Base-by-base conservation (phyloP, 2,329 filamentous ascomycete genomes). In the Cryphonectria japonica region DNA sequence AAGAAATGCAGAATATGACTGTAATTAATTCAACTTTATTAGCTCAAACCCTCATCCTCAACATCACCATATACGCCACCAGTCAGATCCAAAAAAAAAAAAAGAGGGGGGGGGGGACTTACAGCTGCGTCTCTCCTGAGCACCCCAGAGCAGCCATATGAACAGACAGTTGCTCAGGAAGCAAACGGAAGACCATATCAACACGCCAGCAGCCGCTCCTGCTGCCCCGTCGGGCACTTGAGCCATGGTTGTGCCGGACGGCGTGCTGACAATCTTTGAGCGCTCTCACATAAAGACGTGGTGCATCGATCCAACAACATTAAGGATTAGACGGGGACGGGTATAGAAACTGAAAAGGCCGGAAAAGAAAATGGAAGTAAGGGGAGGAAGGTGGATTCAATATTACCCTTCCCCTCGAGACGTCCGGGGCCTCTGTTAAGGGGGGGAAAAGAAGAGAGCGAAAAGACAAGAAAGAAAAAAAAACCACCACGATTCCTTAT, bases 81-180 rank as follows among this genome's bases (percentile, higher is more conserved):
- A 46, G 32, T 34, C 34, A 34, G 3, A 34, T 1, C 34, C 34
- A 14, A 19, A 37, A 59, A 29, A 9, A 14, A 37, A 19, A 19
- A 37, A n/a, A 43, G 7, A 19, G 29, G 32, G 26, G 26, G 26
- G 26, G 26, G 8, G 57, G n/a, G 8, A 64, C 71, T 65, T 29
- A 71, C 71, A 73, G 67, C 71, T 73, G 14, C 52, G 69, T 52
- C 70, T 71, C 50, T 73, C 71, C 16, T 65, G 68, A 63, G 66
- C 66, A 32, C 59, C 67, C 71, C 67, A 70, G 61, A 73, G 71
- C 57, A 73, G 63, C 69, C 71, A 71, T 64, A 69, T 34, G 9
- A 73, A 57, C n/a, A 73, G 46, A 41, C 63, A 52, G 26, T 73
- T 71, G 41, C 50, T 34, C 14, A 69, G 37, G 0, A 69, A 32